Percentiles rank a stretch among this genome's conserved stretches.
phyloP scores from a whole-genome alignment of 768 basidiomycete species.

The Rhodotorula babjevae region DNA sequence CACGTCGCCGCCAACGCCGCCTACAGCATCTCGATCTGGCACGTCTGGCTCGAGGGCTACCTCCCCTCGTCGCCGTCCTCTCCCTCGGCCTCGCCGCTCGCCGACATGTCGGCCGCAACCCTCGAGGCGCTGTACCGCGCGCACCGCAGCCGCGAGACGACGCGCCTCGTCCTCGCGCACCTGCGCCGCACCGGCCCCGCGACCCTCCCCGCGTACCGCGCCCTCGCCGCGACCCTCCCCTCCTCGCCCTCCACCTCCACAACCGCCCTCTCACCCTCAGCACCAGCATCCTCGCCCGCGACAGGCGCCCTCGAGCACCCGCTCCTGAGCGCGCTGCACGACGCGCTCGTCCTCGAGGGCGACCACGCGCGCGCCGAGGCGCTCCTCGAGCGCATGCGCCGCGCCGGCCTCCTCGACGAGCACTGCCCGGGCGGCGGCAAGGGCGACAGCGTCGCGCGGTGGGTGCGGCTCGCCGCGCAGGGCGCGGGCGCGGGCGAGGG shows the following conservation, averaged over 20 bases:
- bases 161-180: conserved; percentile 28
- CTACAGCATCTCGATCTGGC: conserved; percentile 38
- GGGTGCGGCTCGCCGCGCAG: conserved; percentile 10
- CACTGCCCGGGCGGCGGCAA: neutral
- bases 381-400: neutral
- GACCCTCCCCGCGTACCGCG: conserved; percentile 1
- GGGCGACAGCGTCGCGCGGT: conserved; percentile 15
- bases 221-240: conserved; percentile 3
- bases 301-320: conserved; percentile 22
- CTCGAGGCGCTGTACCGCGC: neutral
- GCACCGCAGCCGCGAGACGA: neutral
- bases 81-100: neutral
- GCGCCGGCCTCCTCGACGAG: neutral
- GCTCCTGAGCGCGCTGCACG: conserved; percentile 2
- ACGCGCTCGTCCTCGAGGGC: conserved; percentile 13
- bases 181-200: conserved; percentile 20
- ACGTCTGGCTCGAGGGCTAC: conserved; percentile 31
- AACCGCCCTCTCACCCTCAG: no score
- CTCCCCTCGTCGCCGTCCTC: neutral
- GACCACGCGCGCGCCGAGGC: conserved; percentile 17
- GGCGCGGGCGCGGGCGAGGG: neutral
- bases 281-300: no score
- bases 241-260: no score
- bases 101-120: neutral
- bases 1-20: conserved; percentile 11